Evolutionary conservation across 169 alveolate species (phyloP).

Genomic region (Theileria annulata): DNA sequence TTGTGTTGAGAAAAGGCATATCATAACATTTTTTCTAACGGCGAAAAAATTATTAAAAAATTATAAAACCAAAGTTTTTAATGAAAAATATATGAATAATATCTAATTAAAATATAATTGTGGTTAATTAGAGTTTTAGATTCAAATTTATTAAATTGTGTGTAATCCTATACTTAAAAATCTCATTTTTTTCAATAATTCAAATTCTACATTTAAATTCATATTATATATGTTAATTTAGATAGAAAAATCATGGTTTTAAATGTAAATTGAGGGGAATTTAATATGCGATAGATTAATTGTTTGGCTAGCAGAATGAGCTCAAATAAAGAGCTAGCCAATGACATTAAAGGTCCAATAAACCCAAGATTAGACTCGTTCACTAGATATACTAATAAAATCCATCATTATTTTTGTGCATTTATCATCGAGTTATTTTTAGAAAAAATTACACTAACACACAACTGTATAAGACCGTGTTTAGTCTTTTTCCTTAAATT

Average conservation of each 20-base stretch:
- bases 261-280: background rate
- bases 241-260: background rate
- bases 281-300: too few relatives aligned
- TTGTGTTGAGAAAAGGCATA: too few relatives aligned
- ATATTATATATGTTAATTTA: too few relatives aligned
- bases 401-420: background rate
- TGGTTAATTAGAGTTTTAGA: background rate
- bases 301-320: background rate
- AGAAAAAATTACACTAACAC: background rate
- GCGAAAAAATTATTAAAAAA: background rate
- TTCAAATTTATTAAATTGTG: background rate
- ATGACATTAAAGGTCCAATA: background rate
- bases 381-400: background rate
- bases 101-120: too few relatives aligned
- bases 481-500: background rate
- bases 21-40: background rate
- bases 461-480: background rate
- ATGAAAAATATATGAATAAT: background rate
- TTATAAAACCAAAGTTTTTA: background rate
- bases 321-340: background rate
- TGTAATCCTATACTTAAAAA: background rate
- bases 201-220: background rate
- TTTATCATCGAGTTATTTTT: too few relatives aligned
- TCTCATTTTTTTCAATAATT: too few relatives aligned
- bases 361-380: background rate